Conservation (phyloP, 78 protist species). For the Bodo saltans region DNA sequence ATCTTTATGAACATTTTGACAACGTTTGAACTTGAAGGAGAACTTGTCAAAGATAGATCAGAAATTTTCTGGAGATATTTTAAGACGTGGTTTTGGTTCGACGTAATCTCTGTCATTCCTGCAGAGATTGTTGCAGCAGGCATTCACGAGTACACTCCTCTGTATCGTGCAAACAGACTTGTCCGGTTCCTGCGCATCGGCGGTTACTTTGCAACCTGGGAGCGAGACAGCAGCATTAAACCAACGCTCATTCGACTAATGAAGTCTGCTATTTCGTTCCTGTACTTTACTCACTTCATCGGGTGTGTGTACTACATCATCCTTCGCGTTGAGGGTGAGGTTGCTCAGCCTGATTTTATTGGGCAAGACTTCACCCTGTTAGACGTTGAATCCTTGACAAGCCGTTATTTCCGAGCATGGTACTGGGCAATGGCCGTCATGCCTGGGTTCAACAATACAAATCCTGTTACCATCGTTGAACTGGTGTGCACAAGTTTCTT, state of each 20-base stretch:
- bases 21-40: slow-evolving; percentile 1
- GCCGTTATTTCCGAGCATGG: not conserved
- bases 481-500: not conserved
- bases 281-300: slow-evolving; percentile 9
- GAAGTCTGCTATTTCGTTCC: slow-evolving; percentile 12
- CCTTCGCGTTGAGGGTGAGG: slow-evolving; percentile 7
- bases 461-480: not conserved
- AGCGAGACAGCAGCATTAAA: not conserved
- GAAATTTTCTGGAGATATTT: not conserved
- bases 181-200: not conserved
- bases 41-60: not conserved
- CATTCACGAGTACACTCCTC: not conserved
- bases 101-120: not conserved
- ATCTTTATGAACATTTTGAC: not conserved
- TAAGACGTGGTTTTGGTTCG: not conserved
- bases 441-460: slow-evolving; percentile 15
- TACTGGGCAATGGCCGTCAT: slow-evolving; percentile 18
- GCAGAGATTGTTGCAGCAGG: not conserved
- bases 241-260: slow-evolving; percentile 18
- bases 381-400: not conserved
- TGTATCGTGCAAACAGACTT: slow-evolving; percentile 26
- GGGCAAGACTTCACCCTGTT: too few relatives aligned
- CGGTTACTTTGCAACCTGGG: not conserved
- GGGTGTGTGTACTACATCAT: slow-evolving; percentile 18
- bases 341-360: not conserved